phyloP scores from a whole-genome alignment of 1,284 basidiomycete genomes.

The Spongispora temasekensis region DNA sequence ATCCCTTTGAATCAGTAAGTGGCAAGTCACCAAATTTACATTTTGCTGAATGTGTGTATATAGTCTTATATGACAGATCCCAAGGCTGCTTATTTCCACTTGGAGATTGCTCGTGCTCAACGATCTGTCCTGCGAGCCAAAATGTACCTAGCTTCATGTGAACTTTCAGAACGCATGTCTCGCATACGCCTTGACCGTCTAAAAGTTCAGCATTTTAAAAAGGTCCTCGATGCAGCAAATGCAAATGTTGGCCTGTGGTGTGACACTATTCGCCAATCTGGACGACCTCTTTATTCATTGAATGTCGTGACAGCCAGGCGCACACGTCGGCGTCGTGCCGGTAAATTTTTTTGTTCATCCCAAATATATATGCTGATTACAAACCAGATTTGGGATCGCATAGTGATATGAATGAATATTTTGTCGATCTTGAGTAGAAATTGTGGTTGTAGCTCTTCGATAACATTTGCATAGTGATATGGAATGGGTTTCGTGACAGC shows the following conservation, averaged over 20 bases:
- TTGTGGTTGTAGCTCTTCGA: too few relatives aligned
- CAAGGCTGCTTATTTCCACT: neutral
- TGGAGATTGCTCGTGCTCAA: neutral
- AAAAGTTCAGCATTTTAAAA: neutral
- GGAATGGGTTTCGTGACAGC: too few relatives aligned
- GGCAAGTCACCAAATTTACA: neutral
- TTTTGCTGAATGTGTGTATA: neutral
- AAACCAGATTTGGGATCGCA: neutral
- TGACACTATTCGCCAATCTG: neutral
- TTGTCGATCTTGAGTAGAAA: neutral
- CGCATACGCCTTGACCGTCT: neutral
- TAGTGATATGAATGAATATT: neutral
- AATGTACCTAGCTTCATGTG: neutral
- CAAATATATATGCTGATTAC: neutral
- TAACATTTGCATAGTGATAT: too few relatives aligned
- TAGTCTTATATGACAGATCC: neutral
- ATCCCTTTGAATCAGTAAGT: neutral
- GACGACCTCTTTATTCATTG: neutral
- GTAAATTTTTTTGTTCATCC: neutral
- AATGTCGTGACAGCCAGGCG: neutral
- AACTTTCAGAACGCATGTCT: neutral
- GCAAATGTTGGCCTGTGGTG: neutral
- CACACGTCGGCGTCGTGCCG: neutral
- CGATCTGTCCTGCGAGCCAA: neutral
- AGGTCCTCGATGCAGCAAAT: neutral